Conservation (phyloP, 129 eudicot genomes). For the Centaurea solstitialis region DNA sequence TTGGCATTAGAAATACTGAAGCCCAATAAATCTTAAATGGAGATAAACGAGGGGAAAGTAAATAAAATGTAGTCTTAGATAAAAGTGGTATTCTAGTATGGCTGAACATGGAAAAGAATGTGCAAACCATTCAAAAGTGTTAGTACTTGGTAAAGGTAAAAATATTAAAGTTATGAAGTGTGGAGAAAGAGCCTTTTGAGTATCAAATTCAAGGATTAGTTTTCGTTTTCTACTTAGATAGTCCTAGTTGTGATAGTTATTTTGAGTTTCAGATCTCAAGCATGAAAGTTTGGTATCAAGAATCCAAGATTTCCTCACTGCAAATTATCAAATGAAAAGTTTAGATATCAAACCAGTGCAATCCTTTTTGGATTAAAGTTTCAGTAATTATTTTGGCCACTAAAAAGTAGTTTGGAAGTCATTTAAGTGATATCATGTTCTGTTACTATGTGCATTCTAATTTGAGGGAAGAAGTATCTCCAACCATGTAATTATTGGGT, state of each 20-base stretch:
- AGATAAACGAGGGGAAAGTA: background rate
- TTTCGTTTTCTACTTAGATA: background rate
- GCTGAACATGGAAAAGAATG: background rate
- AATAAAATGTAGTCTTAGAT: background rate
- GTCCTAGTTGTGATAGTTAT: background rate
- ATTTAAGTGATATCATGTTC: background rate
- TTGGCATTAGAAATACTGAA: background rate
- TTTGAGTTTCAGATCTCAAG: background rate
- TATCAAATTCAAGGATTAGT: background rate
- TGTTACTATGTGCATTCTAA: background rate
- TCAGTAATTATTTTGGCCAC: background rate
- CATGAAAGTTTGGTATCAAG: conserved; percentile 3
- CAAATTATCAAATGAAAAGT: background rate
- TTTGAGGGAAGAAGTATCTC: background rate
- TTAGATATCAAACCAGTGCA: background rate
- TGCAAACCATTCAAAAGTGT: background rate
- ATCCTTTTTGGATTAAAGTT: background rate
- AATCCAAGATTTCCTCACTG: background rate
- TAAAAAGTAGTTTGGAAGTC: background rate
- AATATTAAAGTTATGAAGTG: background rate
- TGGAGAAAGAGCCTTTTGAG: background rate
- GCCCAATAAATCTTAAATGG: background rate
- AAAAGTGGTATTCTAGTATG: background rate
- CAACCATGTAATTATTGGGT: background rate
- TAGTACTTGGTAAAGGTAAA: background rate